Conservation (phyloP, 1,284 basidiomycete species). For the Ganoderma sinense region DNA sequence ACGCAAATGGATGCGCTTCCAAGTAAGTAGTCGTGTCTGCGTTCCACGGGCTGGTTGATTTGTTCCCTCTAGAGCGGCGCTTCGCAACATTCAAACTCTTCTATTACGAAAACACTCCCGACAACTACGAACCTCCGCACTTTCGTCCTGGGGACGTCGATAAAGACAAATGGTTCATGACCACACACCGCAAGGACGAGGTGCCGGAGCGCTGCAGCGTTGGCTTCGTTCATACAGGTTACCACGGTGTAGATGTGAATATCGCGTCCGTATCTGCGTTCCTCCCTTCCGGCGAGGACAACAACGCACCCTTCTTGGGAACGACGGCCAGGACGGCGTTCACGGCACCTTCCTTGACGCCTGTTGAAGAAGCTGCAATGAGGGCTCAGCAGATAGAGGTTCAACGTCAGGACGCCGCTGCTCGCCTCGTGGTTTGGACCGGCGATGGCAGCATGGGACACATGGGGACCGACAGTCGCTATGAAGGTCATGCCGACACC, state of each 20-base stretch:
- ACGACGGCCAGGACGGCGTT: slow-evolving; percentile 45
- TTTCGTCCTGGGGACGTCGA: slow-evolving; percentile 73
- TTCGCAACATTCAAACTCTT: slow-evolving; percentile 87
- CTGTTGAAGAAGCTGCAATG: slow-evolving; percentile 59
- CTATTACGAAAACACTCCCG: slow-evolving; percentile 78
- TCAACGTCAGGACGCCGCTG: slow-evolving; percentile 55
- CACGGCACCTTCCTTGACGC: slow-evolving; percentile 52
- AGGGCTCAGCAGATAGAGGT: slow-evolving; percentile 61
- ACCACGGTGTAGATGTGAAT: slow-evolving; percentile 75
- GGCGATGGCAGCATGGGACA: slow-evolving; percentile 38
- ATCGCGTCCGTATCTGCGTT: slow-evolving; percentile 76
- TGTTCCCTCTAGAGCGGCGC: slow-evolving; percentile 62
- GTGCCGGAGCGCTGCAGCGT: slow-evolving; percentile 74
- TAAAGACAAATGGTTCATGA: slow-evolving; percentile 78
- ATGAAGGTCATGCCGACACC: not conserved
- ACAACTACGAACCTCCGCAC: slow-evolving; percentile 79
- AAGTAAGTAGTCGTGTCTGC: slow-evolving; percentile 51
- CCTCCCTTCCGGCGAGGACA: slow-evolving; percentile 71
- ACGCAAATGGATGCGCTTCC: slow-evolving; percentile 81
- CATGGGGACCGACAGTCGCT: not conserved
- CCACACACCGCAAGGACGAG: slow-evolving; percentile 74
- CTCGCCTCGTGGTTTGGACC: slow-evolving; percentile 56
- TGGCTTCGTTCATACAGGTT: slow-evolving; percentile 71
- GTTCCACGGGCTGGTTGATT: not conserved
- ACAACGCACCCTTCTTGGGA: slow-evolving; percentile 64